Base-by-base conservation (phyloP, 2,329 filamentous ascomycete genomes). In the Cytospora chrysosperma region DNA sequence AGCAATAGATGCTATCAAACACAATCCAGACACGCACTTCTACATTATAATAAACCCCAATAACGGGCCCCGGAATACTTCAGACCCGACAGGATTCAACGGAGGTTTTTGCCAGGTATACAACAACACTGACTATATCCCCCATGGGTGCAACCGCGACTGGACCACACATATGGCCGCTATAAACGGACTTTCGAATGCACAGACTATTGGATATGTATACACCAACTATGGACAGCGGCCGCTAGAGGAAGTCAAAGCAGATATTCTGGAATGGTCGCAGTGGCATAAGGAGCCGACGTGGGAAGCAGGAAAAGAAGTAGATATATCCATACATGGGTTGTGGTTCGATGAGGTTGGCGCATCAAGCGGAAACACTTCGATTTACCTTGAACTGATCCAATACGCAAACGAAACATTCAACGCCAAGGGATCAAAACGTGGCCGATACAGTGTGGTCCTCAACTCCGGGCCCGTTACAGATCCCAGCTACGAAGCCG, bases 401-500 rank as follows among this genome's bases (percentile, higher is more conserved):
- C 15, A 34, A 34, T 66, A 57, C 32, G 61, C 64, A 12, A 64
- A 66, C 61, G 55, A 40, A 3, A 64, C 61, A 1, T 66, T 67
- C 40, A 43, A 54, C 15, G 56, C 54, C 9, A 58, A 53, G 27
- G 56, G 32, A 27, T 27, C 27, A 12, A 12, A 27, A 27, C 34
- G 49, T n/a, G 59, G 56, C 51, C 43, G 37, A 17, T 67, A 66
- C 59, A 59, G 55, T 30, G 64, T 67, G 24, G 57, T 67, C 32
- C 61, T 67, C 34, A 68, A 67, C 62, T 55, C 63, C 3, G 67
- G 67, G 15, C 21, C 59, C 47, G 59, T 64, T 10, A 19, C 53
- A n/a, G 56, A 65, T 37, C 51, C 76, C 75, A 61, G 76, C 77
- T 34, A 75, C 75, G 62, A 79, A 77, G 63, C 75, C 73, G 59